Evolutionary conservation across 148 eudicot species (phyloP), one percentile per base, ranked within the genome.

Genomic region (Limonium bicolor): DNA sequence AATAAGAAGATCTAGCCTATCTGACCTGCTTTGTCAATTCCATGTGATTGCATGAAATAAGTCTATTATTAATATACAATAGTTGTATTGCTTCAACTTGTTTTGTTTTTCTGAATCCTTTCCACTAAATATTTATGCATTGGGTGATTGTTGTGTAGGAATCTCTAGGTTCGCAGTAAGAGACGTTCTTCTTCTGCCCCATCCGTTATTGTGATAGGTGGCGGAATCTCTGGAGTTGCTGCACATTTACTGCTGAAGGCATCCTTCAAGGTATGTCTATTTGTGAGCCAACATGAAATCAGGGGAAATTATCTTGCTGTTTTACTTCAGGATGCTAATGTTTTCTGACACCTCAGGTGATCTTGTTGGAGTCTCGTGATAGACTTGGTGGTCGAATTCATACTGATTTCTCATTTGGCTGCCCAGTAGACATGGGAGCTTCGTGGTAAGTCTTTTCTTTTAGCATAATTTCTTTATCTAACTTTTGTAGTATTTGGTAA

Each of bases 401-500:
- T 67, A 92, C 99, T 33, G 99, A 92, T 45, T 85, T 85, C 67
- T 78, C 99, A 41, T 85, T 92, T 59, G 99, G 99, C 35, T 92
- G 86, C 61, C 94, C 99, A 6, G 77, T 92, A 18, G 99, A 92
- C 54, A 92, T 92, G 99, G 99, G 99, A 54, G 99, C 99, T 28
- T 92, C 99, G 61, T 92, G 99, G 99, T 30, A 57, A 61, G 73
- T 62, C 55, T 7, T 30, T 49, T 14, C 28, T 59, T 56, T 38
- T 20, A 23, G 48, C 28, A 43, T 19, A 2, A 41, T 24, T 41
- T 27, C 14, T 25, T 35, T 14, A 4, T 46, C 5, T 27, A n/a
- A n/a, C n/a, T n/a, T n/a, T n/a, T n/a, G n/a, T n/a, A n/a, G n/a
- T n/a, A n/a, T n/a, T n/a, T n/a, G n/a, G n/a, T n/a, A n/a, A n/a